phyloP scores from a whole-genome alignment of 2,329 filamentous ascomycete species.

The Microcera coccophila region DNA sequence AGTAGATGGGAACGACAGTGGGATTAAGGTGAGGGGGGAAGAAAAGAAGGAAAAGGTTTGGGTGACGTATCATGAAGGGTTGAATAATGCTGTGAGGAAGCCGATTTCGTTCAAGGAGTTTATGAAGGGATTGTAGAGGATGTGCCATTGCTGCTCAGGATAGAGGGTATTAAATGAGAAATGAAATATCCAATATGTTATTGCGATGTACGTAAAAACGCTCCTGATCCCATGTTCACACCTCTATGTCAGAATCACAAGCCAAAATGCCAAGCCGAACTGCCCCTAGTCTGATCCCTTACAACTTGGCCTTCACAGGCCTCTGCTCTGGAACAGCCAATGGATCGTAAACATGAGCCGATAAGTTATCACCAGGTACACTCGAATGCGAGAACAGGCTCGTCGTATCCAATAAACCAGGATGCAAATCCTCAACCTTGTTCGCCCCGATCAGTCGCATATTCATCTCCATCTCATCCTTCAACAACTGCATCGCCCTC shows the following conservation, averaged over 20 bases:
- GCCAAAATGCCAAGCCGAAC: too few species aligned
- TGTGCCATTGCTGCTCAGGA: not conserved
- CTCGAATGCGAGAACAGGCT: constrained; percentile 57
- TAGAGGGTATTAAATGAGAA: constrained; percentile 9
- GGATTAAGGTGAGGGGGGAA: constrained; percentile 27
- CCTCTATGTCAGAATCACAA: not conserved
- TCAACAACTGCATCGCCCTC: constrained; percentile 84
- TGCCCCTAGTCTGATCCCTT: too few species aligned
- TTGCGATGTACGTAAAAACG: too few species aligned
- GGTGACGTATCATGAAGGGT: constrained; percentile 86
- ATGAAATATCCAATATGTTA: constrained; percentile 2
- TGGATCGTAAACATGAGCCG: constrained; percentile 50
- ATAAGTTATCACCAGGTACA: constrained; percentile 48
- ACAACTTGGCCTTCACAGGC: constrained; percentile 18
- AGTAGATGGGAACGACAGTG: constrained; percentile 37
- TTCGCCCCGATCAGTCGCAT: constrained; percentile 88
- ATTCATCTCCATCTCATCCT: constrained; percentile 98
- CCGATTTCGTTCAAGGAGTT: constrained; percentile 79
- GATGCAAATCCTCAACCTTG: constrained; percentile 71
- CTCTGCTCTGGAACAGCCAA: constrained; percentile 50
- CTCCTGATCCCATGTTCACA: too few species aligned
- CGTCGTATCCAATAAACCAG: constrained; percentile 73
- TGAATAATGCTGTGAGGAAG: constrained; percentile 88
- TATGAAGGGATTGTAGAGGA: constrained; percentile 58
- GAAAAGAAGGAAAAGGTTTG: constrained; percentile 64